These are phyloP conservation scores for Penicillium crystallinum DNA, from an alignment of 495 filamentous ascomycete genomes.

Conservation along the genomic window DNA sequence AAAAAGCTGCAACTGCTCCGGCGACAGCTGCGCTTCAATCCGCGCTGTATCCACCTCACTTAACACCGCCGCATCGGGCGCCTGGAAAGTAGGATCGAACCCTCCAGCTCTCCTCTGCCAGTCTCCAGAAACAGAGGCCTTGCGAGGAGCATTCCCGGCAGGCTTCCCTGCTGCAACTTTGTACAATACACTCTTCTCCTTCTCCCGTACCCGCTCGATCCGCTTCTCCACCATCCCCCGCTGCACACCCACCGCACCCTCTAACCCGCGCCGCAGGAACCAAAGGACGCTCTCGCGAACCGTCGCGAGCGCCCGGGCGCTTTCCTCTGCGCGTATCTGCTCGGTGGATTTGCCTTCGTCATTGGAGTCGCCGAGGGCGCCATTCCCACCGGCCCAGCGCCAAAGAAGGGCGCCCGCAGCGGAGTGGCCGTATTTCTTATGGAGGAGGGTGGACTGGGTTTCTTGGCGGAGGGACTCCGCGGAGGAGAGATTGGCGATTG, in stretches of 20 bases:
- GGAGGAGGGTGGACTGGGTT: constrained; percentile 59
- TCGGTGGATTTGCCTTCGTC: constrained; percentile 50
- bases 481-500: constrained; percentile 69
- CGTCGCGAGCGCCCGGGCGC: constrained; percentile 49
- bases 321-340: constrained; percentile 66
- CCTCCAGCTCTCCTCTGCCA: constrained; percentile 1
- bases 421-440: constrained; percentile 57
- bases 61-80: constrained; percentile 21
- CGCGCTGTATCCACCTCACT: constrained; percentile 42
- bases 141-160: constrained; percentile 8
- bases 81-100: constrained; percentile 1
- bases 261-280: constrained; percentile 69
- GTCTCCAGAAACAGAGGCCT: neutral
- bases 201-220: constrained; percentile 77
- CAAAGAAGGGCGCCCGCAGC: constrained; percentile 30
- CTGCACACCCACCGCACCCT: constrained; percentile 71
- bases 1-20: constrained; percentile 87
- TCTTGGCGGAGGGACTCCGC: constrained; percentile 77
- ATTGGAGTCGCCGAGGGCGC: neutral
- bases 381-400: constrained; percentile 68
- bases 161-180: constrained; percentile 37
- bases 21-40: constrained; percentile 59
- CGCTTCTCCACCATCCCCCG: constrained; percentile 87
- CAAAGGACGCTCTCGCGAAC: constrained; percentile 78
- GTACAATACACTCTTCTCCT: constrained; percentile 79